Evolutionary conservation across 345 rosid genomes (phyloP).

Genomic region (Eucalyptus brandiana): DNA sequence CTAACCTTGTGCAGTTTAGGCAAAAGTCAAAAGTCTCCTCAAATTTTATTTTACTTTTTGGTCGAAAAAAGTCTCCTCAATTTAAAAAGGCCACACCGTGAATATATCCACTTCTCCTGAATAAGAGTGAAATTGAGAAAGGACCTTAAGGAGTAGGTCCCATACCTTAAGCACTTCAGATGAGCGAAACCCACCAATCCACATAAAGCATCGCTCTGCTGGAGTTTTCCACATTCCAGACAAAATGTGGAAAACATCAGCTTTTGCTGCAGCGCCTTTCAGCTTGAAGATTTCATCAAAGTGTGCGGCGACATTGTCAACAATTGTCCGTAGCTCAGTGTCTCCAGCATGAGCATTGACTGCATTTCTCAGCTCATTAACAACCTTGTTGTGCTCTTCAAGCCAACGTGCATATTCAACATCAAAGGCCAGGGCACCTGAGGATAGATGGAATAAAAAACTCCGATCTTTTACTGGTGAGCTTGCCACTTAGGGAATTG

Average conservation of each 20-base stretch:
- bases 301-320: constrained; percentile 53
- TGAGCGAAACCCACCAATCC: constrained; percentile 96
- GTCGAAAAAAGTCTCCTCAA: neutral
- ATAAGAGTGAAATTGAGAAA: neutral
- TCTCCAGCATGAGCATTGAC: constrained; percentile 88
- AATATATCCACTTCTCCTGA: neutral
- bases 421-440: constrained; percentile 91
- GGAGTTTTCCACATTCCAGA: constrained; percentile 99
- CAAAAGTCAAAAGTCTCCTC: neutral
- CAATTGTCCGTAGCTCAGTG: constrained; percentile 66
- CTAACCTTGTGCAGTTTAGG: neutral
- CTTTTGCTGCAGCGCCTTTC: constrained; percentile 76
- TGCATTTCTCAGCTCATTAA: constrained; percentile 78
- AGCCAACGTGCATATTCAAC: constrained; percentile 83
- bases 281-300: constrained; percentile 74
- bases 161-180: constrained; percentile 84
- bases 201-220: constrained; percentile 88
- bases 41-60: no score
- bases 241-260: constrained; percentile 85
- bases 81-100: neutral
- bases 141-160: neutral
- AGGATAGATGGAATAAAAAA: neutral
- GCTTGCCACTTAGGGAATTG: neutral
- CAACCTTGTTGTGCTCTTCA: constrained; percentile 66
- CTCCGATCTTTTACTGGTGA: neutral